Base-by-base conservation (phyloP, 345 rosid species). In the Microcos paniculata region DNA sequence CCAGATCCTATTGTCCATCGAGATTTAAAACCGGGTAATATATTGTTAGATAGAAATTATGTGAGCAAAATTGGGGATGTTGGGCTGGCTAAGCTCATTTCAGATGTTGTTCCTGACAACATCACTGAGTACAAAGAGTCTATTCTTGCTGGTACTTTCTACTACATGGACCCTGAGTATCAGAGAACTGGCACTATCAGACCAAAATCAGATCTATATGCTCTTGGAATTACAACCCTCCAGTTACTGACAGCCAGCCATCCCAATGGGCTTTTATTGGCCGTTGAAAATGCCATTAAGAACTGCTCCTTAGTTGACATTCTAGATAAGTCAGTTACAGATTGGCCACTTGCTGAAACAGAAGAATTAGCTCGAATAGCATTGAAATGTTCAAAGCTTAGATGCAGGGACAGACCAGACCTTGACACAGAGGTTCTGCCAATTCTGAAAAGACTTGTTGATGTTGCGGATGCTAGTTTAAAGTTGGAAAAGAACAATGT, bases 381-480 rank as follows among this genome's bases (percentile, higher is more conserved):
- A 21, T 80, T 92, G 72, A 85, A 77, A 58, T 94, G 97, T 73
- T 85, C 91, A 8, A 86, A 81, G 75, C 97, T 92, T 73, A 85
- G 90, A 80, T 94, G 98, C 84, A 85, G 97, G 83, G 98, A 94
- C 48, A 87, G 94, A 80, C 98, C 97, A 11, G 97, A 92, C 86
- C 94, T 92, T 53, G 88, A 91, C 35, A 84, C 80, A 0, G 88
- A 91, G 83, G 92, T 94, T 52, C 81, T 92, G 75, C 98, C 97
- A 1, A 80, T 84, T 81, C 94, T 94, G 43, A 87, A 83, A 86
- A 87, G 76, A 75, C 83, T 94, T 63, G 81, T 80, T 51, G 90
- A 85, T 71, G 76, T 91, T 70, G 94, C 96, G n/a, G 83, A 79
- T 79, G 78, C 83, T 68, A 81, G 80, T 57, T 76, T 83, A 56